Base-by-base conservation (phyloP, 106 monocot species). In the Vanilla planifolia region DNA sequence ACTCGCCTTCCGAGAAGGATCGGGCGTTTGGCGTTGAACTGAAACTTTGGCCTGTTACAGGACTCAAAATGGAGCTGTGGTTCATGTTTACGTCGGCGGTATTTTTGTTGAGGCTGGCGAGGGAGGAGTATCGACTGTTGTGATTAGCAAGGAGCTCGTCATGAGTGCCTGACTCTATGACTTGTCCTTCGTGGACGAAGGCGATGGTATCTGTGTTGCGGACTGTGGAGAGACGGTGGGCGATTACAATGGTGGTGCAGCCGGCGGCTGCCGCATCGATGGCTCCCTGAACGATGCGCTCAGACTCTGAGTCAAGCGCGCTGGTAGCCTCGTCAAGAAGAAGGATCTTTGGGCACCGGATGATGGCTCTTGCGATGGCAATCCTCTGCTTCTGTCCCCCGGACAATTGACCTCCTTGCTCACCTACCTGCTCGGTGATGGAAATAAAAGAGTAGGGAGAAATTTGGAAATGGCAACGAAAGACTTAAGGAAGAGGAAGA, bases 251-350 rank as follows among this genome's bases (percentile, higher is more conserved):
- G 33, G 81, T 80, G 20, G 85, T 85, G 20, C 85, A 56, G 19
- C 81, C 81, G 9, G 68, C 62, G n/a, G 77, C 37, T 20, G 77
- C 85, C 2, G 26, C 8, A 63, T 81, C 77, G 4, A 85, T 61
- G 5, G 81, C 81, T 29, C 81, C 81, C 42, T 85, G 85, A 24
- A 81, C 85, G 23, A 81, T 43, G 20, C 51, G 62, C 71, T 85
- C 81, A 5, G 77, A 81, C 55, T 85, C 70, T 8, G 71, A 63
- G 67, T 85, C 80, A n/a, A 85, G 59, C 2, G 83, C 83, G 42
- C 78, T 83, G 43, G 78, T 78, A 23, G 83, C 83, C 58, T 83
- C 83, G 62, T 83, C 78, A 5, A 83, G 71, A 51, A 83, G 71
- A 24, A 83, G 70, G 57, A 83, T 70, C 43, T 75, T 78, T 6